phyloP scores from a whole-genome alignment of 805 yeast species.

The Saccharomycopsis javanensis region DNA sequence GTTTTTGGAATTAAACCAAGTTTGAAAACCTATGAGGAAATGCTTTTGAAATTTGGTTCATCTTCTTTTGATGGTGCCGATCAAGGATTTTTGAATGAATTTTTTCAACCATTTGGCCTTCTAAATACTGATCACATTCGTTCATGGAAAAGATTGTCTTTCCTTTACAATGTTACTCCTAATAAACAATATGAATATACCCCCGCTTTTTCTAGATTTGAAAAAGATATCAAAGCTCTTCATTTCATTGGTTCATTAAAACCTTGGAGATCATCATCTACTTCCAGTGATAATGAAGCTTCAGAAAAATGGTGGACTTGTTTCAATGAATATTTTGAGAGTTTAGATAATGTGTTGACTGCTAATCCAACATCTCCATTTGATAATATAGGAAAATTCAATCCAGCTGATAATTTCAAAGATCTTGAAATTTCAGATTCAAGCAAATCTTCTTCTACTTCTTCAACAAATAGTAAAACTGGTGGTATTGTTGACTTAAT shows the following conservation, averaged over 20 bases:
- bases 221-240: conserved; percentile 34
- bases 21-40: conserved; percentile 37
- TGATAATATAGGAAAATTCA: conserved; percentile 6
- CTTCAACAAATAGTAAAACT: background rate
- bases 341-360: conserved; percentile 5
- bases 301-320: conserved; percentile 13
- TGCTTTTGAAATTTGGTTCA: conserved; percentile 27
- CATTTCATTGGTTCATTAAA: conserved; percentile 61
- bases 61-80: conserved; percentile 79
- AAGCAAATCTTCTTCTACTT: background rate
- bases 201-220: conserved; percentile 57
- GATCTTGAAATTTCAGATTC: background rate
- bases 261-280: conserved; percentile 37
- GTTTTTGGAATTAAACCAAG: conserved; percentile 59
- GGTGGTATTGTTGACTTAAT: conserved; percentile 9
- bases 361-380: background rate
- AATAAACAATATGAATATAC: conserved; percentile 53
- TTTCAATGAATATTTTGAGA: conserved; percentile 12
- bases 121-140: conserved; percentile 19
- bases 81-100: conserved; percentile 80
- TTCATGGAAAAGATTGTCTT: conserved; percentile 68
- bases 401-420: conserved; percentile 11
- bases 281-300: background rate
- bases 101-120: conserved; percentile 33
- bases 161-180: conserved; percentile 74